Conservation (phyloP, 176 grass and related monocot genomes). For the Bolboschoenus planiculmis region DNA sequence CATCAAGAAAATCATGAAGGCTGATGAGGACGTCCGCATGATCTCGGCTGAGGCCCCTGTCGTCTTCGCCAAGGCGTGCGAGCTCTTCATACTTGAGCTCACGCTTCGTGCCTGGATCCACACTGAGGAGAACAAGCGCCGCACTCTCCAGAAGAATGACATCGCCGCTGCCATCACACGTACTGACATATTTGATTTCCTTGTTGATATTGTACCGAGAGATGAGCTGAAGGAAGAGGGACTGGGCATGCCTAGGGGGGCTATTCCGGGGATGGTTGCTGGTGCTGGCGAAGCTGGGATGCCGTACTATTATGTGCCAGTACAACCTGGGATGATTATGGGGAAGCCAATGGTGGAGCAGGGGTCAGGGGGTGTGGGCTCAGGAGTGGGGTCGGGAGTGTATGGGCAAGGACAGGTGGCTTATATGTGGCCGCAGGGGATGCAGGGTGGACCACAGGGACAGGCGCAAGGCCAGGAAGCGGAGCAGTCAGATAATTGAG, state of each 20-base stretch:
- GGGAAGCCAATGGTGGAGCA: conserved; percentile 16
- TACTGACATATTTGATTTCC: conserved; percentile 53
- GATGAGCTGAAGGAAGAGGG: conserved; percentile 41
- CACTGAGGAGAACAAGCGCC: conserved; percentile 42
- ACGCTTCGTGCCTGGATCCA: conserved; percentile 48
- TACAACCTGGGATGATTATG: conserved; percentile 25
- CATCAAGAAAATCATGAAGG: conserved; percentile 87
- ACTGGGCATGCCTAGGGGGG: conserved; percentile 10
- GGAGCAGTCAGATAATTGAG: neutral
- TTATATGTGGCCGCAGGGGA: conserved; percentile 31
- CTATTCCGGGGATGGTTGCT: conserved; percentile 17
- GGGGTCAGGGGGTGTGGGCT: conserved; percentile 14
- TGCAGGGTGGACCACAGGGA: conserved; percentile 2
- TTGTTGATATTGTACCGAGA: conserved; percentile 41
- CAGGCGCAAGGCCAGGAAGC: conserved; percentile 11
- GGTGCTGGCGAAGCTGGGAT: conserved; percentile 19
- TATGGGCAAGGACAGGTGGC: conserved; percentile 25
- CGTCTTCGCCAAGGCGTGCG: conserved; percentile 55
- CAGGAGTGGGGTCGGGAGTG: neutral
- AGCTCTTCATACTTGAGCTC: conserved; percentile 74
- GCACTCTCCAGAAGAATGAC: conserved; percentile 50
- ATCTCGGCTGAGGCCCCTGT: conserved; percentile 49
- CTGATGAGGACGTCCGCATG: conserved; percentile 56
- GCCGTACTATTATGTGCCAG: conserved; percentile 31
- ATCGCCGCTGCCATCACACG: conserved; percentile 30